Percentiles rank a stretch among this genome's conserved stretches.
phyloP scores from a whole-genome alignment of 768 basidiomycete genomes.

The Scleroderma citrinum region DNA sequence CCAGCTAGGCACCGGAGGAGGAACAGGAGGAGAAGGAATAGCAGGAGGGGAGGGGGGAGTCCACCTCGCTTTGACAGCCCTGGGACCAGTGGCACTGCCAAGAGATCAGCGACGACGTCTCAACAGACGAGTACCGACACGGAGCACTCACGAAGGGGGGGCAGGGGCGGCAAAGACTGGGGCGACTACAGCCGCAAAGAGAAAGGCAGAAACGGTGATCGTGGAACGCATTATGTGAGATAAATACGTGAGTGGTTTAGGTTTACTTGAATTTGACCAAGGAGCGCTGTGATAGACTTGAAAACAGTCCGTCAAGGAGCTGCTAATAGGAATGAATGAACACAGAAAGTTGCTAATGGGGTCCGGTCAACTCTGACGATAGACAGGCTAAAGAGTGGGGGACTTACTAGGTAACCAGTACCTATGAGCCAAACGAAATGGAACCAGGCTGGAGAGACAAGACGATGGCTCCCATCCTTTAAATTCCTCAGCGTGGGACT shows the following conservation, averaged over 20 bases:
- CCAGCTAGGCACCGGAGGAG: neutral
- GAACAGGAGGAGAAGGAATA: too few relatives aligned
- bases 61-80: slow-evolving; percentile 2
- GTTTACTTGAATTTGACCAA: slow-evolving; percentile 2
- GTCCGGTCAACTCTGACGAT: slow-evolving; percentile 1
- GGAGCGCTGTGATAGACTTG: neutral
- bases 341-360: slow-evolving; percentile 9
- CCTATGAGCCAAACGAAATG: slow-evolving; percentile 15
- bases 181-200: slow-evolving; percentile 1
- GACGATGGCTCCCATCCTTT: neutral
- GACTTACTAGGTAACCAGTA: slow-evolving; percentile 17
- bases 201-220: slow-evolving; percentile 3
- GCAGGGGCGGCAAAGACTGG: slow-evolving; percentile 8
- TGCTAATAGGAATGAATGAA: slow-evolving; percentile 7
- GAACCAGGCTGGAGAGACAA: slow-evolving; percentile 6
- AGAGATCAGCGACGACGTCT: neutral
- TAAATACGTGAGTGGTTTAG: neutral
- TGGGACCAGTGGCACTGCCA: neutral
- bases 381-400: neutral
- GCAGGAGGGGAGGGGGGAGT: slow-evolving; percentile 1
- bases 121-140: neutral
- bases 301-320: slow-evolving; percentile 11
- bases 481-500: neutral
- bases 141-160: neutral
- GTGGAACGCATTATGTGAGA: slow-evolving; percentile 9